phyloP scores from a whole-genome alignment of 495 filamentous ascomycete species.

The Lasiosphaeriaceae sp. region DNA sequence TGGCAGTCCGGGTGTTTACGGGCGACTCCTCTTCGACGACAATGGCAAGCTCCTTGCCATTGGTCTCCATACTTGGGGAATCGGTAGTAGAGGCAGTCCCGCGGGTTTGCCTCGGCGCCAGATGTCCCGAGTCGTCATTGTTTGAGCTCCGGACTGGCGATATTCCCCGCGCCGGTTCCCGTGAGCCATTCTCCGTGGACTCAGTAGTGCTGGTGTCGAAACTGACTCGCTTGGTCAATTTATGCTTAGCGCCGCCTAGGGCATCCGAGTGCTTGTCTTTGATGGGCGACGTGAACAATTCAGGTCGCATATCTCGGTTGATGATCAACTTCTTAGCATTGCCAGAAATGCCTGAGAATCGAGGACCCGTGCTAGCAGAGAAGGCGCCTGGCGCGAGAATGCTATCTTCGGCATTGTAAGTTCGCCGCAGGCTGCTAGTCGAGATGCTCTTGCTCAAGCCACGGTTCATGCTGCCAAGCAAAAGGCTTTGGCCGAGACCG shows the following conservation, averaged over 20 bases:
- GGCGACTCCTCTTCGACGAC: slow-evolving; percentile 66
- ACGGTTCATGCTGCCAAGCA: slow-evolving; percentile 57
- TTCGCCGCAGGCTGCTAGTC: slow-evolving; percentile 59
- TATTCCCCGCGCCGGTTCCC: background rate
- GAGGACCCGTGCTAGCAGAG: slow-evolving; percentile 60
- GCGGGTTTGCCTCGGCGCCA: slow-evolving; percentile 45
- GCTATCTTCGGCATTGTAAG: slow-evolving; percentile 62
- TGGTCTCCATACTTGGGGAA: slow-evolving; percentile 66
- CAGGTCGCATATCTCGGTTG: slow-evolving; percentile 76
- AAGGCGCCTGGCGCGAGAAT: slow-evolving; percentile 84
- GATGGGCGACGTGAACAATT: slow-evolving; percentile 61
- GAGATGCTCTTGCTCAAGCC: slow-evolving; percentile 60
- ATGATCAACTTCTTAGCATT: slow-evolving; percentile 88
- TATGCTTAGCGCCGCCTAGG: slow-evolving; percentile 48
- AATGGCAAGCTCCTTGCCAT: slow-evolving; percentile 71
- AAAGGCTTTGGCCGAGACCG: slow-evolving; percentile 59
- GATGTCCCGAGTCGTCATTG: slow-evolving; percentile 55
- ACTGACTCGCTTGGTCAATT: slow-evolving; percentile 80
- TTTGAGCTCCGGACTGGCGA: slow-evolving; percentile 36
- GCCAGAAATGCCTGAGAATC: slow-evolving; percentile 53
- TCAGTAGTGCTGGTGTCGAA: slow-evolving; percentile 64
- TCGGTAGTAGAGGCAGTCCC: slow-evolving; percentile 31
- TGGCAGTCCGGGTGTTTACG: slow-evolving; percentile 24
- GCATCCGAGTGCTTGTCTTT: slow-evolving; percentile 40
- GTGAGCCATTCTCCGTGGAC: slow-evolving; percentile 30